Evolutionary conservation across 257 asterid species (phyloP).

Genomic region (Rauvolfia tetraphylla): DNA sequence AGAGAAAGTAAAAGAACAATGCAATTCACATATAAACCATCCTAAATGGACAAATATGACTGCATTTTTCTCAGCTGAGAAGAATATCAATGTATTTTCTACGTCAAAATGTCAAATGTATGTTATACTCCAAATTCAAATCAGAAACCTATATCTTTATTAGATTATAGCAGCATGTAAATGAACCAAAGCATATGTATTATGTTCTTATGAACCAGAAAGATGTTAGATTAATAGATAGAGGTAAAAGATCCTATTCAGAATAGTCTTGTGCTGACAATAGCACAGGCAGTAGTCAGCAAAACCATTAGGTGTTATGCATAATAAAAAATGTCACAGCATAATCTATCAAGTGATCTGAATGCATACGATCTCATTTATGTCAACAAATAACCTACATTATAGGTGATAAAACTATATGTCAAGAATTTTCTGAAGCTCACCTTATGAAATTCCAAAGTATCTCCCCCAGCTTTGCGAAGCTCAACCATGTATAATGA

Average conservation of each 20-base stretch:
- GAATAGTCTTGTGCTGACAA: background rate
- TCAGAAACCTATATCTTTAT: background rate
- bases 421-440: background rate
- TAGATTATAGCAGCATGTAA: background rate
- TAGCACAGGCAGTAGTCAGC: background rate
- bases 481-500: constrained; percentile 86
- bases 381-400: background rate
- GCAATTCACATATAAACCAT: background rate
- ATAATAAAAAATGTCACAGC: background rate
- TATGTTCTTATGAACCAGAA: background rate
- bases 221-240: background rate
- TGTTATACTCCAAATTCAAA: background rate
- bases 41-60: background rate
- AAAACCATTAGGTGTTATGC: background rate
- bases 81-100: background rate
- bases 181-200: background rate
- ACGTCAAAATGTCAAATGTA: background rate
- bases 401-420: no score
- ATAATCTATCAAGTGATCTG: background rate
- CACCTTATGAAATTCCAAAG: constrained; percentile 92
- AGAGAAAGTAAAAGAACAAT: background rate
- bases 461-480: constrained; percentile 93
- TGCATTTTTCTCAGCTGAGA: background rate
- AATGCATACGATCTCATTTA: background rate
- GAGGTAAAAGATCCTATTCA: background rate